Evolutionary conservation across 805 yeast species (phyloP).

Genomic region (Candida saitoana): DNA sequence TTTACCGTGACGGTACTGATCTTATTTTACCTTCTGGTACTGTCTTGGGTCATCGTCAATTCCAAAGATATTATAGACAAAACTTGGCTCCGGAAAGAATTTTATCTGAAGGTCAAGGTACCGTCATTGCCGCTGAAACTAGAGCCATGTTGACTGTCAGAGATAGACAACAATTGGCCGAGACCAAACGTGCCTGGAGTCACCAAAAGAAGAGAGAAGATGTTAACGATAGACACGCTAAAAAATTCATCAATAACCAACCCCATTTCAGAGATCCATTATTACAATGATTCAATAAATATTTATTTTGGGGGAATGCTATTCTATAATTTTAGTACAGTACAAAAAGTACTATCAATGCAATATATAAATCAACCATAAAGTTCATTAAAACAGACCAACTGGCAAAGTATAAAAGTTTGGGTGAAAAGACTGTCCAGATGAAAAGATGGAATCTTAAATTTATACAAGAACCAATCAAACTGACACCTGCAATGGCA

Average conservation of each 20-base stretch:
- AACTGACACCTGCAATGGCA: conserved; percentile 52
- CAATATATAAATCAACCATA: conserved; percentile 43
- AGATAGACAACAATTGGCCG: conserved; percentile 39
- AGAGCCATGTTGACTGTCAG: conserved; percentile 43
- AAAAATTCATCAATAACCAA: conserved; percentile 75
- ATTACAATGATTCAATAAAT: conserved; percentile 21
- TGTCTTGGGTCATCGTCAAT: conserved; percentile 40
- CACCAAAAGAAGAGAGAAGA: conserved; percentile 50
- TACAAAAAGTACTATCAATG: conserved; percentile 9
- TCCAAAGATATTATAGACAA: conserved; percentile 42
- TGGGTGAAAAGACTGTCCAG: conserved; percentile 98
- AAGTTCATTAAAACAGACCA: conserved; percentile 60
- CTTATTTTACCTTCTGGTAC: conserved; percentile 42
- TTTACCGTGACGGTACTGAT: conserved; percentile 33
- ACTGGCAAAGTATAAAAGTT: conserved; percentile 69
- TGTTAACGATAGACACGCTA: conserved; percentile 52
- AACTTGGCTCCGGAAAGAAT: conserved; percentile 41
- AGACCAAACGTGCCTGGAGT: conserved; percentile 57
- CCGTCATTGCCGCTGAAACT: conserved; percentile 47
- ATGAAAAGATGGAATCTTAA: conserved; percentile 85
- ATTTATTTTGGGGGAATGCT: conserved; percentile 2
- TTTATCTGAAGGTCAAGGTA: conserved; percentile 45
- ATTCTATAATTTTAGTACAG: conserved; percentile 7
- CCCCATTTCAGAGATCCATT: conserved; percentile 53
- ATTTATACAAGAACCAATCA: conserved; percentile 65